Base-by-base conservation (phyloP, 176 grass and related monocot species). In the Carex littledalei region DNA sequence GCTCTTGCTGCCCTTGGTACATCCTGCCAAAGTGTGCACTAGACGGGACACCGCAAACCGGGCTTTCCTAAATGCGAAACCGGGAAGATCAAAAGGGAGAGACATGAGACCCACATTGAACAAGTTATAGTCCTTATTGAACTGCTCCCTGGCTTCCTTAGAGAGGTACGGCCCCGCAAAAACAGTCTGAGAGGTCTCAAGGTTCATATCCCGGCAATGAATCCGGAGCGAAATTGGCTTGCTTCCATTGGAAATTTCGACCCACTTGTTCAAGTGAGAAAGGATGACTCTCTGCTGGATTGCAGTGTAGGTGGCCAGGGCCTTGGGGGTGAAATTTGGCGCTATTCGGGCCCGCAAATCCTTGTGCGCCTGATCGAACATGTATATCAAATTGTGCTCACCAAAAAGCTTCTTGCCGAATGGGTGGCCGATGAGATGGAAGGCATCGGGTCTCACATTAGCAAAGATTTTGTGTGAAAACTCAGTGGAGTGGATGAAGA, bases 361-460 rank as follows among this genome's bases (percentile, higher is more conserved):
- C 83, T 97, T 94, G 87, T 97, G 94, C 31, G 77, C 73, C 24
- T 97, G 90, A 87, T 91, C 92, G 53, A 97, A 91, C 94, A 92
- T 90, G 92, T 97, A 97, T 69, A 94, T 87, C 85, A 94, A 85
- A 87, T 94, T 97, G 87, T 94, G 88, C n/a, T 97, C 94, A 14
- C 94, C 94, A 49, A 97, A 97, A 54, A 97, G 88, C 85, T 84
- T 92, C 88, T 97, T 97, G 29, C 92, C 94, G 53, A 97, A 97
- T 0, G 94, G 92, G 56, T 97, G 94, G n/a, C 88, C 87, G 85
- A 91, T 90, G 75, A 92, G 64, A 57, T 94, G 92, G 90, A 97
- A 97, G 16, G 94, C 92, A 69, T 97, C 92, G 55, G 90, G 88
- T 26, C 94, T 91, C 67, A 97, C 94, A 84, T 94, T 97, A 17